phyloP scores from a whole-genome alignment of 2,329 filamentous ascomycete species.

The Ophiostoma tasmaniense region DNA sequence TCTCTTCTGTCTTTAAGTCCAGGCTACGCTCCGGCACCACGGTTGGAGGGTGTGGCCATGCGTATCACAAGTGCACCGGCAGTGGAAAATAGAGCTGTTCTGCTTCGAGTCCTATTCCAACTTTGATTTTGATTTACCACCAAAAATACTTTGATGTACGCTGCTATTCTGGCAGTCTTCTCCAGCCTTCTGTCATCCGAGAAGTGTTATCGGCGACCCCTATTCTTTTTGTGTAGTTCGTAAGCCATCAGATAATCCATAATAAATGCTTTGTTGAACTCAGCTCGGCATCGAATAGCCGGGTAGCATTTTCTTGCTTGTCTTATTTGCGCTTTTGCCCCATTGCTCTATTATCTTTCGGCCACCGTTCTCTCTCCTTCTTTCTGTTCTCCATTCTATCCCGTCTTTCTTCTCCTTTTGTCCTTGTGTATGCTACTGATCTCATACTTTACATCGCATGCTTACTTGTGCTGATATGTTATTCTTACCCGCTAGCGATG shows the following conservation, averaged over 20 bases:
- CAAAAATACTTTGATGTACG: too few relatives aligned
- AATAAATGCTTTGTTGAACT: neutral
- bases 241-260: neutral
- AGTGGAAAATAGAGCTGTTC: neutral
- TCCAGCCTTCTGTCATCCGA: too few relatives aligned
- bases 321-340: neutral
- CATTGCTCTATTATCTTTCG: neutral
- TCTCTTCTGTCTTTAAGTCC: neutral
- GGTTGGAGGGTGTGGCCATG: conserved; percentile 14
- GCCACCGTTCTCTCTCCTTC: neutral
- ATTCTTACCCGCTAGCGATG: neutral
- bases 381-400: neutral
- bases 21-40: neutral
- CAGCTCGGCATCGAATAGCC: neutral
- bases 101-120: neutral
- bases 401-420: neutral
- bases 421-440: neutral
- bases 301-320: neutral
- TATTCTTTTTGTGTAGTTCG: too few relatives aligned
- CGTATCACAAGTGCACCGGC: neutral
- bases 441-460: neutral
- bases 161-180: too few relatives aligned
- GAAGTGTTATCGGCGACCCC: too few relatives aligned
- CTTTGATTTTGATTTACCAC: neutral
- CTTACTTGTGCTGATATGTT: neutral